phyloP scores from a whole-genome alignment of 345 rosid genomes.

The Heritiera littoralis region DNA sequence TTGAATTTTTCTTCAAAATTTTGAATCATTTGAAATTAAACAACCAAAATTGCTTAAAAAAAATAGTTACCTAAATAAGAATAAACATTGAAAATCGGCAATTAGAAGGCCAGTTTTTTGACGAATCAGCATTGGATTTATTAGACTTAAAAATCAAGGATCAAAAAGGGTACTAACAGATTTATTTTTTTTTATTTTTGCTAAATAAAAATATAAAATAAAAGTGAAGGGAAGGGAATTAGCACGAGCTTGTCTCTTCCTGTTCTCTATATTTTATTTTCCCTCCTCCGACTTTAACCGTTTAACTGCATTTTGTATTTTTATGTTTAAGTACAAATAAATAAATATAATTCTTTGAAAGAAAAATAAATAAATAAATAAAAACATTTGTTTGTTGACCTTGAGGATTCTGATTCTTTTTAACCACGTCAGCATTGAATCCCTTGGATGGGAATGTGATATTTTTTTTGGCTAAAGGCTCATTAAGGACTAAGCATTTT shows the following conservation, averaged over 20 bases:
- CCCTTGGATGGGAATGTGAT: no score
- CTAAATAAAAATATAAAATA: neutral
- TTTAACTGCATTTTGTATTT: neutral
- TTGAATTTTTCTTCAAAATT: neutral
- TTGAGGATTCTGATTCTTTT: no score
- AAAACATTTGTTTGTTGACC: no score
- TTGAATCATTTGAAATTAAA: neutral
- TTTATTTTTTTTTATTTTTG: neutral
- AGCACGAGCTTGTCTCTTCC: conserved; percentile 12
- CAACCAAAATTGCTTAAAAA: neutral
- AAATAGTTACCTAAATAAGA: conserved; percentile 16
- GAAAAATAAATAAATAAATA: no score
- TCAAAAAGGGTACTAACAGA: neutral
- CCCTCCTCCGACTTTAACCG: conserved; percentile 18
- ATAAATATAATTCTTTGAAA: no score
- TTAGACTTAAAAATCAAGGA: neutral
- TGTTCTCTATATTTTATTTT: neutral
- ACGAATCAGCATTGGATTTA: neutral
- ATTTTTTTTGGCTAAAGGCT: no score
- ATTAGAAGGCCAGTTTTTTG: neutral
- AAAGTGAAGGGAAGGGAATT: neutral
- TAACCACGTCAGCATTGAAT: no score
- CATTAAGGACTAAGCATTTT: no score
- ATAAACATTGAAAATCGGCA: neutral
- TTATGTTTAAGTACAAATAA: no score